Conservation (phyloP, 2,329 filamentous ascomycete species). For the Xylariaceae sp. region DNA sequence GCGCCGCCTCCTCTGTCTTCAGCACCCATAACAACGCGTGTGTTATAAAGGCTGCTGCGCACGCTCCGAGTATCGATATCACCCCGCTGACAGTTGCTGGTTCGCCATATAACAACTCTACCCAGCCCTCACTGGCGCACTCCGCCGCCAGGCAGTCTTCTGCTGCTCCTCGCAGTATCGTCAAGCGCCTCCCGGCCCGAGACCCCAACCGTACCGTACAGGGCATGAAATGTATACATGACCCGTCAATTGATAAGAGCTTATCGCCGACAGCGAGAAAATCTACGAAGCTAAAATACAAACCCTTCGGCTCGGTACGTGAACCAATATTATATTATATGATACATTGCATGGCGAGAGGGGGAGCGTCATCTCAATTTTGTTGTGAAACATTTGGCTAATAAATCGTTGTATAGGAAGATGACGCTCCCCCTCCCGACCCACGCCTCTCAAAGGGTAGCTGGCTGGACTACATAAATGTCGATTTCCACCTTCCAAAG, state of each 20-base stretch:
- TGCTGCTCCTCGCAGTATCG: constrained; percentile 23
- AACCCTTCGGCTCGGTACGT: constrained; percentile 63
- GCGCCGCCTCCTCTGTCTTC: constrained; percentile 66
- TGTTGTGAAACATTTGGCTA: constrained; percentile 50
- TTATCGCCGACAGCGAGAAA: constrained; percentile 50
- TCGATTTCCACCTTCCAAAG: constrained; percentile 64
- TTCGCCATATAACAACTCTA: constrained; percentile 43
- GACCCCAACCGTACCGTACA: constrained; percentile 49
- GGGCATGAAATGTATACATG: constrained; percentile 56
- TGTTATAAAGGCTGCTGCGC: constrained; percentile 38
- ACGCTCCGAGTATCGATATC: constrained; percentile 39
- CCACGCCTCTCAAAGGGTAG: constrained; percentile 72
- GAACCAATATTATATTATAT: constrained; percentile 34
- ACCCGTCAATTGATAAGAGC: constrained; percentile 42
- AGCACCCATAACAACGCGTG: constrained; percentile 44
- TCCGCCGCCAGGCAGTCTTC: constrained; percentile 42
- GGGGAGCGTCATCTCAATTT: constrained; percentile 58
- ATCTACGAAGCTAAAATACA: constrained; percentile 54
- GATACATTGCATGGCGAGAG: constrained; percentile 35
- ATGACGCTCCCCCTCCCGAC: constrained; percentile 73
- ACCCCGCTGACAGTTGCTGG: constrained; percentile 49
- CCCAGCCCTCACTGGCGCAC: constrained; percentile 48
- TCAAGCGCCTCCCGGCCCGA: constrained; percentile 49
- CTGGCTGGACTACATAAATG: constrained; percentile 60
- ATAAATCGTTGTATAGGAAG: constrained; percentile 64